Conservation (phyloP, 139 green algal species). For the Coccomyxa sp. region DNA sequence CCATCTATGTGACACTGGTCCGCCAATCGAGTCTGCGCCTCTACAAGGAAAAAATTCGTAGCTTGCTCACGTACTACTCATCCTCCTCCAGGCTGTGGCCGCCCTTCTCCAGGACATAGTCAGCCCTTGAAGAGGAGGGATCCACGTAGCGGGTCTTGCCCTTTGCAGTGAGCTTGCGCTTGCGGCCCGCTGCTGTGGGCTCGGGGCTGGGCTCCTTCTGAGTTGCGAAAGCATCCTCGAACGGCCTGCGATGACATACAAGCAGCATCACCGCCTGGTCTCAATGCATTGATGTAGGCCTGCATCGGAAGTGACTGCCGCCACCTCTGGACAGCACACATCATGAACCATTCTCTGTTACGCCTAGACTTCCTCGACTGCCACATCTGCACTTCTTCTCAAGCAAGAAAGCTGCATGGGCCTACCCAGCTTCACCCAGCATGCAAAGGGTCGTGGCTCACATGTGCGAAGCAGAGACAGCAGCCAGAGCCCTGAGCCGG, state of each 20-base stretch:
- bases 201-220: background rate
- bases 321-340: background rate
- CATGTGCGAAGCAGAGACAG: background rate
- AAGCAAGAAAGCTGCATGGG: background rate
- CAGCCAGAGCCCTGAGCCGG: background rate
- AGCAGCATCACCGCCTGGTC: background rate
- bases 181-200: background rate
- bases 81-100: too few relatives aligned
- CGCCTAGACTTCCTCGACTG: background rate
- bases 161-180: background rate
- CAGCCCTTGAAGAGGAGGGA: background rate
- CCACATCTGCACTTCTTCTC: background rate
- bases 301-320: background rate
- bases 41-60: too few relatives aligned
- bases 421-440: background rate
- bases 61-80: too few relatives aligned
- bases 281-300: too few relatives aligned
- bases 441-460: background rate
- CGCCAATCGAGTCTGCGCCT: too few relatives aligned
- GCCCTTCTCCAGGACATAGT: background rate
- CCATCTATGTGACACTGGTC: too few relatives aligned
- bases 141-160: background rate
- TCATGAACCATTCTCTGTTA: background rate
- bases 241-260: background rate
- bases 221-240: background rate